Conservation (phyloP, 2,329 filamentous ascomycete genomes). For the Arachnopeziza araneosa region DNA sequence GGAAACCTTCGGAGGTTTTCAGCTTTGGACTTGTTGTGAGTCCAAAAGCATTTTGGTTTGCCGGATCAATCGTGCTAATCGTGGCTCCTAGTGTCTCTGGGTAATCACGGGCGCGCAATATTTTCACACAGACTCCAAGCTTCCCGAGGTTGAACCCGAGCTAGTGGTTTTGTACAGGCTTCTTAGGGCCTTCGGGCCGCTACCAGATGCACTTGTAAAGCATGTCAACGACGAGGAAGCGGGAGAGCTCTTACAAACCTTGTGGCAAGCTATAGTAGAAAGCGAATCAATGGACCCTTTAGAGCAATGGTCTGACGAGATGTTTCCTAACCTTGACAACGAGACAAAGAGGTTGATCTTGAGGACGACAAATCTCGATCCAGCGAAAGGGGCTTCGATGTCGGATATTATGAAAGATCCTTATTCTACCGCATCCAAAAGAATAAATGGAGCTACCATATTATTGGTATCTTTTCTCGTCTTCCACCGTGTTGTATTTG, state of each 20-base stretch:
- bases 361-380: slow-evolving; percentile 30
- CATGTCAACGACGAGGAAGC: slow-evolving; percentile 27
- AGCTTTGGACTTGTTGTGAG: slow-evolving; percentile 15
- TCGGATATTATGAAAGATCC: slow-evolving; percentile 9
- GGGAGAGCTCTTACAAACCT: slow-evolving; percentile 18
- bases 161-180: slow-evolving; percentile 26
- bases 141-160: slow-evolving; percentile 25
- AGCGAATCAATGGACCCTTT: slow-evolving; percentile 19
- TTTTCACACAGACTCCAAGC: slow-evolving; percentile 23
- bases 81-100: slow-evolving; percentile 21
- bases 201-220: slow-evolving; percentile 24
- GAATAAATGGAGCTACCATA: too few relatives aligned
- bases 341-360: slow-evolving; percentile 29
- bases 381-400: slow-evolving; percentile 24
- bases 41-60: slow-evolving; percentile 1
- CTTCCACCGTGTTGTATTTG: too few relatives aligned
- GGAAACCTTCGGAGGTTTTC: slow-evolving; percentile 17
- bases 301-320: slow-evolving; percentile 25
- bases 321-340: slow-evolving; percentile 27
- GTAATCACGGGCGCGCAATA: slow-evolving; percentile 24
- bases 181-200: slow-evolving; percentile 28
- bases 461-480: too few relatives aligned
- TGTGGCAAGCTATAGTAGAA: slow-evolving; percentile 19
- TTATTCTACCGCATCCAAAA: too few relatives aligned
- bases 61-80: slow-evolving; percentile 3